Evolutionary conservation across 208 protist genomes (phyloP).

Genomic region (Acanthamoeba castellanii): DNA sequence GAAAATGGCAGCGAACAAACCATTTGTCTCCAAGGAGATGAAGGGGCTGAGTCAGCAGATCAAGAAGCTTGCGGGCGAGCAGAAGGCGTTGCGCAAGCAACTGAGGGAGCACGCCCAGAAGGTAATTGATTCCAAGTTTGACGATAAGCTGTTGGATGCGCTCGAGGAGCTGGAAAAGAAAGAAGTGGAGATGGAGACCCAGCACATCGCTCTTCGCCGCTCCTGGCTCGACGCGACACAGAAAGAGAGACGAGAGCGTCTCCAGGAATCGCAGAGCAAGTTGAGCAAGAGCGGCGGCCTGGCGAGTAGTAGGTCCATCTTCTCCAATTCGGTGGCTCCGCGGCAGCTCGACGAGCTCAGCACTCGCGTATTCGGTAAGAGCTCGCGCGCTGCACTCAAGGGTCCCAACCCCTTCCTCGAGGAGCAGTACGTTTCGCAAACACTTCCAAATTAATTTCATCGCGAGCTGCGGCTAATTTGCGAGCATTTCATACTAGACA

Average conservation of each 20-base stretch:
- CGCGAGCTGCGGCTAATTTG: too few species aligned
- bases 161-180: slow-evolving; percentile 34
- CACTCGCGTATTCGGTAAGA: not conserved
- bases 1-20: not conserved
- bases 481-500: not conserved
- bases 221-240: not conserved
- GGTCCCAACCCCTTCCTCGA: not conserved
- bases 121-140: not conserved
- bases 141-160: not conserved
- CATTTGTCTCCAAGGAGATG: not conserved
- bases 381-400: not conserved
- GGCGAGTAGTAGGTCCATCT: not conserved
- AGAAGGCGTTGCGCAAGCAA: not conserved
- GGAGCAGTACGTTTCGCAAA: not conserved
- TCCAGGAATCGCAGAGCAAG: slow-evolving; percentile 11
- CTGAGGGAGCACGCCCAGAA: not conserved
- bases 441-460: not conserved
- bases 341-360: not conserved
- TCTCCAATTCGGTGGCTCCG: not conserved
- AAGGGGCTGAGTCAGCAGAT: not conserved
- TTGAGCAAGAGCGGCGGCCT: not conserved
- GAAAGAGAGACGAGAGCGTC: not conserved
- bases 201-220: not conserved
- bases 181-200: not conserved
- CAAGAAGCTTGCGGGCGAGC: not conserved